These are phyloP conservation scores for Shiraia bambusicola DNA, from an alignment of 2,329 filamentous ascomycete species.

Conservation along the genomic window DNA sequence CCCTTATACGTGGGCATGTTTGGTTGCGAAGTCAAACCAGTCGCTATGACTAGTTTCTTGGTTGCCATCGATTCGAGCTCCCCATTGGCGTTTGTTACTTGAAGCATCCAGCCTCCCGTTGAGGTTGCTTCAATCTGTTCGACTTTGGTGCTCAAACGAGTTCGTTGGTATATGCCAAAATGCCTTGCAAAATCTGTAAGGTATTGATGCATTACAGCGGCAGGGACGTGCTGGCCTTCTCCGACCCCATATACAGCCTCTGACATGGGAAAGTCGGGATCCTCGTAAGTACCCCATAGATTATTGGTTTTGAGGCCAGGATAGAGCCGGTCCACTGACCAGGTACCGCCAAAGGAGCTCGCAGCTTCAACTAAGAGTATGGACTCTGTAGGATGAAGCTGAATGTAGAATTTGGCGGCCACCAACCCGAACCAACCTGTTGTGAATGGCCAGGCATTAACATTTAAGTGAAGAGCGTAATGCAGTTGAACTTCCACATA, in stretches of 20 bases:
- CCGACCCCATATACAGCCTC: conserved; percentile 34
- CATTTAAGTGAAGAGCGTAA: background rate
- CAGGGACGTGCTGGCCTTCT: conserved; percentile 59
- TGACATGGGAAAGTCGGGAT: conserved; percentile 29
- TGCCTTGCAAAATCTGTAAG: conserved; percentile 47
- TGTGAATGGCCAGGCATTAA: background rate
- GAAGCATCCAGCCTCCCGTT: conserved; percentile 9
- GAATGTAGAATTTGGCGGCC: conserved; percentile 50
- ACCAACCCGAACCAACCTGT: conserved; percentile 16
- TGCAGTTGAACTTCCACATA: background rate
- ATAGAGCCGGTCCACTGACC: conserved; percentile 41
- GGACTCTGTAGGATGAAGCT: conserved; percentile 40
- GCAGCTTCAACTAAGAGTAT: conserved; percentile 46
- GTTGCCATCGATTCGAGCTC: conserved; percentile 15
- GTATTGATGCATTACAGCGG: conserved; percentile 56
- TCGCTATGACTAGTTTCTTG: conserved; percentile 59
- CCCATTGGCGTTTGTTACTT: background rate
- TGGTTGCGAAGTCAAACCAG: conserved; percentile 59
- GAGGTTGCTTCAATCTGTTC: conserved; percentile 45
- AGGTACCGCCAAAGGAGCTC: conserved; percentile 33
- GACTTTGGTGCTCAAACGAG: conserved; percentile 54
- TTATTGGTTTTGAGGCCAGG: conserved; percentile 46
- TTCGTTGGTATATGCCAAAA: conserved; percentile 49
- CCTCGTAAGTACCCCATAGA: conserved; percentile 39
- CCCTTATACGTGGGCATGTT: conserved; percentile 55